Evolutionary conservation across 805 yeast genomes (phyloP).

Genomic region (Candida maesae): DNA sequence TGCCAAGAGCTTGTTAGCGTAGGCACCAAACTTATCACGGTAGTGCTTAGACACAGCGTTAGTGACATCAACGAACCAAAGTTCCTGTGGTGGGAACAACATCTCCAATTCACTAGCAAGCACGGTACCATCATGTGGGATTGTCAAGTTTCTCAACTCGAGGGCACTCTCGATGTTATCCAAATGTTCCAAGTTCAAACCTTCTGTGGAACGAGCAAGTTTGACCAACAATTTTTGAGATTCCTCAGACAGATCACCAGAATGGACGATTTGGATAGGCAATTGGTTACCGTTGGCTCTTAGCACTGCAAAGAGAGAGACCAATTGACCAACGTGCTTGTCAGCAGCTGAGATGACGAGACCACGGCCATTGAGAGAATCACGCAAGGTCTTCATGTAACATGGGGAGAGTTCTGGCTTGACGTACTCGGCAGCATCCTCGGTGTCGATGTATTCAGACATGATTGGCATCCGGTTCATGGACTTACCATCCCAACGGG

Average conservation of each 20-base stretch:
- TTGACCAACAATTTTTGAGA: constrained; percentile 31
- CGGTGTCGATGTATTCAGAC: constrained; percentile 9
- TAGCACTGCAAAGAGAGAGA: constrained; percentile 37
- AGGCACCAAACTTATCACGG: constrained; percentile 31
- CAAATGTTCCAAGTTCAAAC: constrained; percentile 10
- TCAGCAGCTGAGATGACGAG: constrained; percentile 31
- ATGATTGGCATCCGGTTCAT: constrained; percentile 17
- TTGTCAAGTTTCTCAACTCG: constrained; percentile 6
- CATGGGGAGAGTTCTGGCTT: constrained; percentile 28
- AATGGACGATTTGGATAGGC: constrained; percentile 40
- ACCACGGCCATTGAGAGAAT: constrained; percentile 33
- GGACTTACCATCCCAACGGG: constrained; percentile 36
- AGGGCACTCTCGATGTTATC: constrained; percentile 11
- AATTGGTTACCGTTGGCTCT: constrained; percentile 32
- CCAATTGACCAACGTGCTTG: constrained; percentile 26
- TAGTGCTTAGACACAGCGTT: constrained; percentile 20
- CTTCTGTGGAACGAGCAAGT: constrained; percentile 28
- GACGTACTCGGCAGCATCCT: background rate
- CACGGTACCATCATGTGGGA: constrained; percentile 3
- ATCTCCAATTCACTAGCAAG: constrained; percentile 6
- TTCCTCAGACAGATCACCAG: constrained; percentile 31
- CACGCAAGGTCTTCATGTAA: constrained; percentile 25
- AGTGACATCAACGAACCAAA: constrained; percentile 38
- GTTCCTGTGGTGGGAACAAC: constrained; percentile 30
- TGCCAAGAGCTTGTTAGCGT: constrained; percentile 47